Base-by-base conservation (phyloP, 352 stramenopile species). In the Globisporangium carolinianum region DNA sequence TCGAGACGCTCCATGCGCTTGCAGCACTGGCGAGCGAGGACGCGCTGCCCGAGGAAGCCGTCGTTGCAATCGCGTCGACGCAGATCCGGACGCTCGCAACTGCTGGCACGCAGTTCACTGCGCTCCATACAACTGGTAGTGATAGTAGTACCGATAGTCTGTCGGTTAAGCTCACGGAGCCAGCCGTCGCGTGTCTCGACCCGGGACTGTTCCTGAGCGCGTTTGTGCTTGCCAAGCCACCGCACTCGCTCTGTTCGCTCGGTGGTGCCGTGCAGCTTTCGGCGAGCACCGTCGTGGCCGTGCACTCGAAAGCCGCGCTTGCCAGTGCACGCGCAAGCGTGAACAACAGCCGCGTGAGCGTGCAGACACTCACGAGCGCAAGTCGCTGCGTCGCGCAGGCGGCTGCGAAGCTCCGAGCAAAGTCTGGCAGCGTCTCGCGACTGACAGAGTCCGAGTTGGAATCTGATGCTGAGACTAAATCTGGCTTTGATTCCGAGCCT, bases 1-100 rank as follows among this genome's bases (percentile, higher is more conserved):
- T 90, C 6, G 45, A 63, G 4, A 77, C 79, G 2, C 65, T 92
- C 8, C 76, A 83, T 35, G 75, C 73, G 0, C 53, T 92, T 5
- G 66, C 76, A 0, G 70, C 74, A 1, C 52, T 92, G 0, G 76
- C 73, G 11, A 88, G 82, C 46, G 52, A 78, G 24, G 71, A 74
- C 45, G 60, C 84, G 5, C 54, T 89, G 12, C 57, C 53, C 0
- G 74, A 70, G 5, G 79, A 89, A 53, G 52, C 66, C 0, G 62
- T 71, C 0, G 67, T 62, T 12, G 14, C 55, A 5, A 42, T 89
- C 15, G 58, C 66, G n/a, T 67, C 62, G 0, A 46, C 48, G 7
- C 54, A 75, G 38, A 65, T 89, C 11, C 55, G 66, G 36, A 71
- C 62, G 0, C 72, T 74, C 37, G 68, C 78, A 7, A 66, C 73